These are phyloP conservation scores for Trichoderma atrobrunneum DNA, from an alignment of 2,329 filamentous ascomycete genomes.

Conservation along the genomic window DNA sequence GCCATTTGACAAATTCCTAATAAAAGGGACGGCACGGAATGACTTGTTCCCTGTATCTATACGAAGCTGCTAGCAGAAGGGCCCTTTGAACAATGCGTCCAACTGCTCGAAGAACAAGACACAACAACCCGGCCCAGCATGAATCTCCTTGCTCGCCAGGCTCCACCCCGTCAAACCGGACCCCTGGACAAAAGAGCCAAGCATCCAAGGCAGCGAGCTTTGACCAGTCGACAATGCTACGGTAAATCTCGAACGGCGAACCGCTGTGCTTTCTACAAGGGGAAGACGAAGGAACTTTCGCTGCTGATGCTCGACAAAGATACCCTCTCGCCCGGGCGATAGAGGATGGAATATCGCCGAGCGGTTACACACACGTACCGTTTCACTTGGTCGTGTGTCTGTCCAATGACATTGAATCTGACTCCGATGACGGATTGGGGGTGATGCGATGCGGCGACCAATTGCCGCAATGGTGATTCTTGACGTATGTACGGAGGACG, in stretches of 20 bases:
- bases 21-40: not conserved
- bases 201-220: not conserved
- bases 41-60: not conserved
- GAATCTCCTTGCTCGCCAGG: not conserved
- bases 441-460: not conserved
- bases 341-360: not conserved
- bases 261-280: conserved; percentile 3
- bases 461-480: not conserved
- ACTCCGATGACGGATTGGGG: not conserved
- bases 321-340: not conserved
- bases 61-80: not conserved
- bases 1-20: not conserved
- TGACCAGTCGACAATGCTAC: conserved; percentile 1
- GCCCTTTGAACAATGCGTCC: not conserved
- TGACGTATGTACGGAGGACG: not conserved
- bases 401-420: not conserved
- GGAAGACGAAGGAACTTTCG: not conserved
- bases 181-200: not conserved
- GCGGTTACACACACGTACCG: not conserved
- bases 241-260: conserved; percentile 7
- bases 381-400: not conserved
- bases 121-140: not conserved
- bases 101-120: not conserved
- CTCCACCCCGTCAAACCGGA: not conserved
- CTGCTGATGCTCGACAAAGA: conserved; percentile 10